A percentile compares a stretch with the other conserved stretches of the same genome.
Evolutionary conservation across 2,329 filamentous ascomycete species (phyloP).

Genomic region (Sporothrix curviconia): DNA sequence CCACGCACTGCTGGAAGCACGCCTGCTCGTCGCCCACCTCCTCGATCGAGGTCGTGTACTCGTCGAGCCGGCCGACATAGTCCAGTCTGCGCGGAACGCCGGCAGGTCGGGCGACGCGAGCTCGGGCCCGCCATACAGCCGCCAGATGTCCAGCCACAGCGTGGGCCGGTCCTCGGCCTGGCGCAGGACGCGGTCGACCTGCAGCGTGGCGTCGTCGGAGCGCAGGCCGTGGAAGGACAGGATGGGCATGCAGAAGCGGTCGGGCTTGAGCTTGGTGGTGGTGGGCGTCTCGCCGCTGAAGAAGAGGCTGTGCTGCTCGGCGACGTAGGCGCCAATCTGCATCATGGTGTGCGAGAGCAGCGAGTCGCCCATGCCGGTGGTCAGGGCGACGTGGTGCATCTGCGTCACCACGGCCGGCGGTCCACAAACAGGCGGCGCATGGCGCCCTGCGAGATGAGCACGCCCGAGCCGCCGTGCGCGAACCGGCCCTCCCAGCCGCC

Average conservation of each 20-base stretch:
- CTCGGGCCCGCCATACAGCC: background rate
- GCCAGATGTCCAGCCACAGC: conserved; percentile 1
- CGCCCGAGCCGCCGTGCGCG: background rate
- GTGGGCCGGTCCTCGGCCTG: background rate
- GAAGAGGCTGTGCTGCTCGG: background rate
- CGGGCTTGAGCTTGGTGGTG: background rate
- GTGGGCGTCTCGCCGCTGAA: background rate
- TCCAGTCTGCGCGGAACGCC: background rate
- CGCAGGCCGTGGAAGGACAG: background rate
- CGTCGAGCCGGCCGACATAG: background rate
- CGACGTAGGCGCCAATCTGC: background rate
- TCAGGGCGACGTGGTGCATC: background rate
- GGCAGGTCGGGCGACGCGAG: background rate
- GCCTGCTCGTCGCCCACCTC: background rate
- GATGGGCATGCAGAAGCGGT: background rate
- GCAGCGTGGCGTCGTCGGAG: background rate
- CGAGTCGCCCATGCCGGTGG: background rate
- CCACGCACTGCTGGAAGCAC: background rate
- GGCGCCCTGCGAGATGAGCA: background rate
- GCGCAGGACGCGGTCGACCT: background rate
- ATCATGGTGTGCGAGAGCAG: background rate
- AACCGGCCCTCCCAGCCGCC: conserved; percentile 1
- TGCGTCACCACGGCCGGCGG: background rate
- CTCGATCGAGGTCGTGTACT: background rate
- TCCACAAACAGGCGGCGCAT: background rate